Evolutionary conservation across 129 eudicot species (phyloP), one percentile per base, ranked within the genome.

Genomic region (Mikania micrantha): DNA sequence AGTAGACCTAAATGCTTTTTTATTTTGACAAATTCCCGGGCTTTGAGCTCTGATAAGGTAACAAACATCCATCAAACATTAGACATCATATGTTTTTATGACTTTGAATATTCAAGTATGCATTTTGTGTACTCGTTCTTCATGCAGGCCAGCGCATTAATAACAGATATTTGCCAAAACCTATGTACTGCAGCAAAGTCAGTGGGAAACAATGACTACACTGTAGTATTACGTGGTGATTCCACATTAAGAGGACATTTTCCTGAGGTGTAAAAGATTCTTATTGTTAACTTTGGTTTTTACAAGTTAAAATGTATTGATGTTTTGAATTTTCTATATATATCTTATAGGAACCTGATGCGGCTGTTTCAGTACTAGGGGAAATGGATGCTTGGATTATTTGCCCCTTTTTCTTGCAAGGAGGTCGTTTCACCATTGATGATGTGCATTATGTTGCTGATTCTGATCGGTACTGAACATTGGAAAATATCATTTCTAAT

Each of bases 361-460:
- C 97, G 59, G 99, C 82, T 79, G 90, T 83, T 70, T 94, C 97
- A 34, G 88, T 85, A 71, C 88, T 94, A 10, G 99, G 99, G 66
- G 95, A 88, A 74, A 87, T 94, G 91, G 99, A 94, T 78, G 95
- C 95, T 4, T 94, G 95, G 95, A 87, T 94, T 74, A 90, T 94
- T 62, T 94, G 93, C 82, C 99, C 99, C 22, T 94, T 94, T 77
- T 94, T 94, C 75, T 85, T 89, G 69, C 97, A 93, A 78, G 99
- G 99, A 74, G 99, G 99, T 38, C 99, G 99, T 63, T 87, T 72
- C 74, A 94, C 99, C 71, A 86, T 94, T 39, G 77, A 75, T 15
- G 99, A 94, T 71, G 76, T 90, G 74, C 99, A 94, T 76, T 94
- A 89, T 74, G 99, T 94, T 70, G 97, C 97, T 12, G 99, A 94